Evolutionary conservation across 139 green algal species (phyloP).

Genomic region (Parachlorella kessleri): DNA sequence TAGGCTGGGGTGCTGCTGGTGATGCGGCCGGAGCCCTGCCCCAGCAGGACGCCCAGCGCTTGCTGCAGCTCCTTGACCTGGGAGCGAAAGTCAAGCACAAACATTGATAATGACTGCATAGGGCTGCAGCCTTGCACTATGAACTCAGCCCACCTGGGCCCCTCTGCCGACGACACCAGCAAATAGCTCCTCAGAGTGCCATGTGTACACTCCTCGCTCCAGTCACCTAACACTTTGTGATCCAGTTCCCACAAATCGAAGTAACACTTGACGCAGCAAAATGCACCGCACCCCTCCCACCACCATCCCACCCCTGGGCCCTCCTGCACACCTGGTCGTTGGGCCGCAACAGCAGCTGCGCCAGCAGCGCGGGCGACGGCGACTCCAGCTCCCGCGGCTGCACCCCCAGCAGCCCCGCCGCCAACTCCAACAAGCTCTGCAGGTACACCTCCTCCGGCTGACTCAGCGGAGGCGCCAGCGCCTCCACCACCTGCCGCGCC

Average conservation of each 20-base stretch:
- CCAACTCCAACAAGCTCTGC: constrained; percentile 49
- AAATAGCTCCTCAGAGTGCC: neutral
- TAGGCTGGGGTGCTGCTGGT: too few relatives aligned
- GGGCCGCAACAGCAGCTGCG: constrained; percentile 50
- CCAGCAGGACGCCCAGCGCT: constrained; percentile 34
- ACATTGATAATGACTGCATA: neutral
- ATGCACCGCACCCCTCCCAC: neutral
- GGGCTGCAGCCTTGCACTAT: too few relatives aligned
- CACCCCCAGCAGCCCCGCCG: constrained; percentile 38
- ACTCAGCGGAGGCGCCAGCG: constrained; percentile 60
- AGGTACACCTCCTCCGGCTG: constrained; percentile 67
- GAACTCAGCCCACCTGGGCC: too few relatives aligned
- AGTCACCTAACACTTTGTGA: neutral
- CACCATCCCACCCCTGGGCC: neutral
- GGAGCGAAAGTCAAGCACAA: neutral
- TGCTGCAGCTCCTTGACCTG: constrained; percentile 59
- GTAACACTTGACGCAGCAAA: neutral
- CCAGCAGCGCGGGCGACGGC: constrained; percentile 35
- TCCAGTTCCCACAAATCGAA: too few relatives aligned
- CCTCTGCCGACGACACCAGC: neutral
- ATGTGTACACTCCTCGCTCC: neutral
- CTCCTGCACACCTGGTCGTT: constrained; percentile 43
- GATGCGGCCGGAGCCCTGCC: too few relatives aligned
- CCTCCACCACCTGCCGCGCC: constrained; percentile 47
- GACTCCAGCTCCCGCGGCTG: constrained; percentile 47